phyloP scores from a whole-genome alignment of 805 yeast species.

The Wickerhamiella nectarea region DNA sequence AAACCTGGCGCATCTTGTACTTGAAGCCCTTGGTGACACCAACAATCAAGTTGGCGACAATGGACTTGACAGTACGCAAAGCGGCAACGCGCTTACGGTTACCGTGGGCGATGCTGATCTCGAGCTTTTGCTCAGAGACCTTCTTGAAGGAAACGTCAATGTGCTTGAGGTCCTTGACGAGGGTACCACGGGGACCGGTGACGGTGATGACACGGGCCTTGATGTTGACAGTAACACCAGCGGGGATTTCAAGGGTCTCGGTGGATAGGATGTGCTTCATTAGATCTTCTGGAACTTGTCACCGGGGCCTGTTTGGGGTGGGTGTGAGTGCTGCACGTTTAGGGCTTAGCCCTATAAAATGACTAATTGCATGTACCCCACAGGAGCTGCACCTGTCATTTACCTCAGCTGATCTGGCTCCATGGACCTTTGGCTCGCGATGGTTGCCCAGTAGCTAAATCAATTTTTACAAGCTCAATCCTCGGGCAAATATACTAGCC shows the following conservation, averaged over 20 bases:
- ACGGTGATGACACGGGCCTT: conserved; percentile 83
- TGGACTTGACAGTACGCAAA: conserved; percentile 94
- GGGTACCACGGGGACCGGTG: conserved; percentile 94
- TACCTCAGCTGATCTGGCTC: too few relatives aligned
- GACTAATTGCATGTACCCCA: too few relatives aligned
- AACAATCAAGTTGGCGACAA: conserved; percentile 82
- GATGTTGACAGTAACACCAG: conserved; percentile 82
- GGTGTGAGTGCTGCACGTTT: too few relatives aligned
- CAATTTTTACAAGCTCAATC: too few relatives aligned
- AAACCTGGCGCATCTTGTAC: conserved; percentile 99
- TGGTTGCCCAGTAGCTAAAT: too few relatives aligned
- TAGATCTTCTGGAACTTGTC: too few relatives aligned
- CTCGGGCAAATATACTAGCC: too few relatives aligned
- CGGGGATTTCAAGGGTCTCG: conserved; percentile 75
- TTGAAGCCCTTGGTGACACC: conserved; percentile 99
- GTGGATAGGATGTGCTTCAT: conserved; percentile 85
- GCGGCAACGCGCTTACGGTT: conserved; percentile 99
- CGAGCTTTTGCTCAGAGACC: conserved; percentile 56
- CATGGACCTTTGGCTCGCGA: too few relatives aligned
- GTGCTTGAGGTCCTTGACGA: conserved; percentile 84
- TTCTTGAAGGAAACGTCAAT: conserved; percentile 84
- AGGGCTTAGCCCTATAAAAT: too few relatives aligned
- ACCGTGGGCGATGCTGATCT: conserved; percentile 93
- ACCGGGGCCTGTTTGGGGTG: conserved; percentile 68
- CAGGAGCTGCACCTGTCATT: too few relatives aligned